phyloP scores from a whole-genome alignment of 106 monocot genomes.

The Platanthera guangdongensis region DNA sequence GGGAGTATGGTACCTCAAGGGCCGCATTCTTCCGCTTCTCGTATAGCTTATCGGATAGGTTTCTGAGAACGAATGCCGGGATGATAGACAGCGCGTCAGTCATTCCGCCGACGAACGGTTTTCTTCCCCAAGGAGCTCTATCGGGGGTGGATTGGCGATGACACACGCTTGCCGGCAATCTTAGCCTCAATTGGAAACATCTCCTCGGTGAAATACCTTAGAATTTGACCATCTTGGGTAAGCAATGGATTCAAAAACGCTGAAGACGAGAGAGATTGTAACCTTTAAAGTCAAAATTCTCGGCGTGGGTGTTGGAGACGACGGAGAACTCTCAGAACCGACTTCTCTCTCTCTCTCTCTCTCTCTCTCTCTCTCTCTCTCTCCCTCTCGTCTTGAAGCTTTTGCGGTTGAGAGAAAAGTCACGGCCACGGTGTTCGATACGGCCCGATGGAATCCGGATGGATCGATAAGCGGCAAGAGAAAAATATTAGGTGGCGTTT shows the following conservation, averaged over 20 bases:
- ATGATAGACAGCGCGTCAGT: slow-evolving; percentile 61
- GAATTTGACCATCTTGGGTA: not conserved
- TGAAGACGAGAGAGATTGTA: not conserved
- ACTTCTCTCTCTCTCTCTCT: not conserved
- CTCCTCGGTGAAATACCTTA: not conserved
- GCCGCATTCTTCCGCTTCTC: slow-evolving; percentile 99
- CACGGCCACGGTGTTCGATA: not conserved
- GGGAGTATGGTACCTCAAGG: slow-evolving; percentile 47
- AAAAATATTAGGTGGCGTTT: too few species aligned
- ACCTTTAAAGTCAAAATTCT: not conserved
- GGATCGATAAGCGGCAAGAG: not conserved
- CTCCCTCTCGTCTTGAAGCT: not conserved
- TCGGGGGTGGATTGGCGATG: not conserved
- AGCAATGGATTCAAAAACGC: not conserved
- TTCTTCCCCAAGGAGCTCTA: not conserved
- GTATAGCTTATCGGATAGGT: slow-evolving; percentile 92
- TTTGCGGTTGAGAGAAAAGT: not conserved
- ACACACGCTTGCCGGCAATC: not conserved
- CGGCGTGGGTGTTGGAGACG: not conserved
- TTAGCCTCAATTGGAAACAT: not conserved
- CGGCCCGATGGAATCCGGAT: not conserved
- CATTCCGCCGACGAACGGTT: slow-evolving; percentile 23
- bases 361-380: not conserved
- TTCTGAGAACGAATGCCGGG: slow-evolving; percentile 61
- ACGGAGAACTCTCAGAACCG: not conserved